These are phyloP conservation scores for Penicillium silybi DNA, from an alignment of 495 filamentous ascomycete genomes.

Conservation along the genomic window DNA sequence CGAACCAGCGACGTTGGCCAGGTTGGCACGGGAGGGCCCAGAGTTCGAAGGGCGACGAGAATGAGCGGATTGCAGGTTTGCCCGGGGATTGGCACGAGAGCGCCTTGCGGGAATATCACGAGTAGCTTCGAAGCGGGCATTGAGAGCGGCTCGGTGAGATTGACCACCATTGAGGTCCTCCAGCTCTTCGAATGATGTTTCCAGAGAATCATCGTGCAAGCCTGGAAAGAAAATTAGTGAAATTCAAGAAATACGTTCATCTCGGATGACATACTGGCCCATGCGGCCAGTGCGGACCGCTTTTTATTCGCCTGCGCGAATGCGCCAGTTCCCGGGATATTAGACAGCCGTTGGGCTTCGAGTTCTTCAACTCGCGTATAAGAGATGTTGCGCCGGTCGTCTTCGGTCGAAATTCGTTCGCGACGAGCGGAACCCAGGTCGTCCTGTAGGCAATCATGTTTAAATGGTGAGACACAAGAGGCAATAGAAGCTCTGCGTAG, in stretches of 20 bases:
- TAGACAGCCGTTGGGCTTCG: slow-evolving; percentile 23
- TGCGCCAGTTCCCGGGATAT: background rate
- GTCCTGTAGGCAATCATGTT: background rate
- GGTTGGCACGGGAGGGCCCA: no score
- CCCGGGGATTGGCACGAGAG: background rate
- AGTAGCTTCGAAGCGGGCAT: background rate
- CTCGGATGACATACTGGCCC: background rate
- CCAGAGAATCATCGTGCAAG: background rate
- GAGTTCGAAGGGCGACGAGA: no score
- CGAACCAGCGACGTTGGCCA: no score
- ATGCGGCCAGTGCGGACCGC: background rate
- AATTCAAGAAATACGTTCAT: background rate
- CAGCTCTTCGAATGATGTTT: background rate
- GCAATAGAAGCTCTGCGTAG: no score
- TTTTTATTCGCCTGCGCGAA: background rate
- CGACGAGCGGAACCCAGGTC: slow-evolving; percentile 35
- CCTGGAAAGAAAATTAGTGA: background rate
- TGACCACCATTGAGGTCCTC: background rate
- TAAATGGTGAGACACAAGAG: background rate
- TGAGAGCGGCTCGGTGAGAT: background rate
- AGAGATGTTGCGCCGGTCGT: slow-evolving; percentile 6
- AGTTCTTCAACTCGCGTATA: slow-evolving; percentile 11
- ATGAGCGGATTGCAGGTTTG: background rate
- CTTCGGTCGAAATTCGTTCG: slow-evolving; percentile 28
- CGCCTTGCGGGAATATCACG: background rate